Base-by-base conservation (phyloP, 2,329 filamentous ascomycete genomes). In the Aquanectria penicillioides region DNA sequence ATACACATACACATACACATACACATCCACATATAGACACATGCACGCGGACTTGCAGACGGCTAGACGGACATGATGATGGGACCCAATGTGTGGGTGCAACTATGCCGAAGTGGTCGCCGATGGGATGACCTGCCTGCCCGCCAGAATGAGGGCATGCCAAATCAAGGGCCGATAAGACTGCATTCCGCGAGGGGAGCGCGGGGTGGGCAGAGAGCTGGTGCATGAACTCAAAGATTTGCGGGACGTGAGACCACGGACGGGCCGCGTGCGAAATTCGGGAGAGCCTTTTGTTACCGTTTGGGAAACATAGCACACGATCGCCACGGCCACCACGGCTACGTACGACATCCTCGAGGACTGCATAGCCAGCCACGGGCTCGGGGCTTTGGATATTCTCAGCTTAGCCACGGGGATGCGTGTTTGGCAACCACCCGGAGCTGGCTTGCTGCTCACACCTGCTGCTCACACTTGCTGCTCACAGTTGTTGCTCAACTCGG, bases 261-360 rank as follows among this genome's bases (percentile, higher is more conserved):
- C 46, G 44, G 43, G 26, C n/a, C 17, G 11, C 18, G 25, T 33
- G 13, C 10, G 20, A 18, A 23, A 9, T 15, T 20, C 13, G 37
- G 33, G 8, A 9, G 41, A 47, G 23, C 23, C 25, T 25, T n/a
- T n/a, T 11, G 3, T 37, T 51, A 43, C 53, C 20, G 7, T 46
- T 57, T 40, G 28, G 54, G 47, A 47, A 57, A 52, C 40, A 40
- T 23, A 10, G 47, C 47, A 57, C 40, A 46, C 29, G 46, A 57
- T 57, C 53, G 29, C 44, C 23, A 25, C 17, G 28, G 44, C 53
- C n/a, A n/a, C n/a, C n/a, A n/a, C n/a, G n/a, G n/a, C n/a, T n/a
- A n/a, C n/a, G n/a, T n/a, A 44, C 46, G 9, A 12, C 46, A 40
- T 56, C 43, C 29, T 48, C 20, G 34, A 48, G 12, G 11, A 7